Evolutionary conservation across 306 rosid species (phyloP).

Genomic region (Lotus japonicus): DNA sequence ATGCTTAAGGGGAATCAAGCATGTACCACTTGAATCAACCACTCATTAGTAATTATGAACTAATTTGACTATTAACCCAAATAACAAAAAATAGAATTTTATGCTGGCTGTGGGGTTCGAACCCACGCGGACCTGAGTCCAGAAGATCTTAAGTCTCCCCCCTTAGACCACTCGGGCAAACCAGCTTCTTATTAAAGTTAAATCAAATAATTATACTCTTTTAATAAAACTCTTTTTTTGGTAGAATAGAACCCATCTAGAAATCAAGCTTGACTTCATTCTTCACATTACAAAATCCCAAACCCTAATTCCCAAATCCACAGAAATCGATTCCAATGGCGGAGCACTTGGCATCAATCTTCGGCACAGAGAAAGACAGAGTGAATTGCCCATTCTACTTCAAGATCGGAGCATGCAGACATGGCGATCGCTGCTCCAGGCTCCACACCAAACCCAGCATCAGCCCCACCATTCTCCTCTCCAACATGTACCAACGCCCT

Average conservation of each 20-base stretch:
- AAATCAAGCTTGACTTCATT: not conserved
- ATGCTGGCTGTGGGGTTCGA: slow-evolving; percentile 79
- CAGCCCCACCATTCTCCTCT: slow-evolving; percentile 59
- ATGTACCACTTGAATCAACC: no score
- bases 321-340: slow-evolving; percentile 35
- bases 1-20: no score
- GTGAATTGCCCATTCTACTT: slow-evolving; percentile 78
- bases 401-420: slow-evolving; percentile 80
- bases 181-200: slow-evolving; percentile 9
- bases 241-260: slow-evolving; percentile 9
- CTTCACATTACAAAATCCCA: not conserved
- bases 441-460: slow-evolving; percentile 71
- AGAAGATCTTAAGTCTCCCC: slow-evolving; percentile 73
- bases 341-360: slow-evolving; percentile 67
- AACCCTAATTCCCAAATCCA: not conserved
- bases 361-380: slow-evolving; percentile 73
- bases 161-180: slow-evolving; percentile 75
- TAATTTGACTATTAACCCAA: no score
- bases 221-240: no score
- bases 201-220: no score
- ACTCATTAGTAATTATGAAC: no score
- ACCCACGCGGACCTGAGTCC: slow-evolving; percentile 70
- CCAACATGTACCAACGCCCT: slow-evolving; percentile 75
- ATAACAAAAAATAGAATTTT: no score
- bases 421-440: slow-evolving; percentile 63